phyloP scores from a whole-genome alignment of 306 rosid species.

The Prunus campanulata region DNA sequence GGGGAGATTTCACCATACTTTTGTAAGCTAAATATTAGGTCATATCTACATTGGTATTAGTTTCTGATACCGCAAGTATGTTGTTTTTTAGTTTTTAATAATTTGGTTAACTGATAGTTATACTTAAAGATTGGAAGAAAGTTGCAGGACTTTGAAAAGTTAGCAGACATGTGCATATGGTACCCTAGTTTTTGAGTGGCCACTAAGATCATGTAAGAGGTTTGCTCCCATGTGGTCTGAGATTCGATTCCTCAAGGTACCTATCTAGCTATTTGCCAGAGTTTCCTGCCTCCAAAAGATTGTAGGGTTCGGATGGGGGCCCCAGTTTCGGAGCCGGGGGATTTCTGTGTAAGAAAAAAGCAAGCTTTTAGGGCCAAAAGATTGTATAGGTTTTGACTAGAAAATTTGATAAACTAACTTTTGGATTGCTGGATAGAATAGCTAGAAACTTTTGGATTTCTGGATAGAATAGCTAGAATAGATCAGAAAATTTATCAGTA shows the following conservation, averaged over 20 bases:
- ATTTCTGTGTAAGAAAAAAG: not conserved
- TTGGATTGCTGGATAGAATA: not conserved
- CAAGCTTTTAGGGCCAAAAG: not conserved
- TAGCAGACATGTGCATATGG: not conserved
- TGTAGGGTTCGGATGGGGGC: not conserved
- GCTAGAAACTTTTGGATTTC: not conserved
- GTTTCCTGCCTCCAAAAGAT: not conserved
- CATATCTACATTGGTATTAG: conserved; percentile 1
- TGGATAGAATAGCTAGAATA: not conserved
- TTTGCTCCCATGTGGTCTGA: not conserved
- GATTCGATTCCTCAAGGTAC: not conserved
- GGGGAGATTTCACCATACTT: conserved; percentile 7
- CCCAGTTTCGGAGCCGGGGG: not conserved
- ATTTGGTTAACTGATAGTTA: conserved; percentile 3
- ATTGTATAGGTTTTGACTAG: not conserved
- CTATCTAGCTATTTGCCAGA: not conserved
- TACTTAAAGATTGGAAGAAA: not conserved
- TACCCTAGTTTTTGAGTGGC: not conserved
- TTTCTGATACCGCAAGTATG: not conserved
- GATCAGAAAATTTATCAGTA: not conserved
- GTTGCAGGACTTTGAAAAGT: conserved; percentile 7
- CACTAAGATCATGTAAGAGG: not conserved
- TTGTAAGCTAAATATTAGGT: not conserved
- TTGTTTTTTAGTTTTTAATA: conserved; percentile 1
- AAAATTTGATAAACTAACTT: not conserved